Conservation (phyloP, 2,329 filamentous ascomycete genomes). For the Xylaria arbuscula region DNA sequence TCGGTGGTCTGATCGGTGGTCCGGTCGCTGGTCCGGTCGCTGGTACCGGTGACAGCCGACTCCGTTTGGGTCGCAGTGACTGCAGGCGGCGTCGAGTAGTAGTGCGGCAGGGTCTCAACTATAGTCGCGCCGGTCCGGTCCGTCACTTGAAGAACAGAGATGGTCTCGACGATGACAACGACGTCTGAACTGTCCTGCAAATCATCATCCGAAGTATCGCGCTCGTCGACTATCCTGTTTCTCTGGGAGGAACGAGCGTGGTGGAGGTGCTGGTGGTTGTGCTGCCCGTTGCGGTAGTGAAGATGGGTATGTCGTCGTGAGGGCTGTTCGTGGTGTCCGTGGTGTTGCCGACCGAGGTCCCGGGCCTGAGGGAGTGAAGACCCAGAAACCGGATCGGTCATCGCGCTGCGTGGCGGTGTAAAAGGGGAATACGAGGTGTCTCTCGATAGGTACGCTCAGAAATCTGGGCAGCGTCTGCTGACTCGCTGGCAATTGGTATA, state of each 20-base stretch:
- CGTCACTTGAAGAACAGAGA: constrained; percentile 65
- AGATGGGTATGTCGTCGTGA: constrained; percentile 46
- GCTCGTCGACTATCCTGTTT: constrained; percentile 36
- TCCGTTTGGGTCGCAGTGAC: constrained; percentile 19
- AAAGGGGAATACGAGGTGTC: constrained; percentile 51
- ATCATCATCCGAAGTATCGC: constrained; percentile 38
- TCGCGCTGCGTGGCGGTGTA: constrained; percentile 55
- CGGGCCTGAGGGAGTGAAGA: constrained; percentile 63
- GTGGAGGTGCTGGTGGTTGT: constrained; percentile 46
- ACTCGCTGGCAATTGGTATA: constrained; percentile 44
- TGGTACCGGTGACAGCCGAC: constrained; percentile 52
- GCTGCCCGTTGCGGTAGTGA: constrained; percentile 46
- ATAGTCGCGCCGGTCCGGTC: constrained; percentile 60
- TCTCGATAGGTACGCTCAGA: constrained; percentile 43
- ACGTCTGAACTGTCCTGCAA: constrained; percentile 39
- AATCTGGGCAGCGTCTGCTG: constrained; percentile 46
- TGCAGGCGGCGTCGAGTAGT: constrained; percentile 43
- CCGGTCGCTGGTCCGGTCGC: constrained; percentile 16
- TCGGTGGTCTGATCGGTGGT: constrained; percentile 7
- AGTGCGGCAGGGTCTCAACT: constrained; percentile 55
- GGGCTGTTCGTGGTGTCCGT: constrained; percentile 28
- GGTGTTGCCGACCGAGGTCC: constrained; percentile 44
- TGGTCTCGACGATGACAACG: constrained; percentile 63
- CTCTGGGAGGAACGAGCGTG: constrained; percentile 50
- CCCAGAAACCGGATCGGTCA: constrained; percentile 59